These are phyloP conservation scores for Barnettozyma sucrosica DNA, from an alignment of 805 yeast species.

Conservation along the genomic window DNA sequence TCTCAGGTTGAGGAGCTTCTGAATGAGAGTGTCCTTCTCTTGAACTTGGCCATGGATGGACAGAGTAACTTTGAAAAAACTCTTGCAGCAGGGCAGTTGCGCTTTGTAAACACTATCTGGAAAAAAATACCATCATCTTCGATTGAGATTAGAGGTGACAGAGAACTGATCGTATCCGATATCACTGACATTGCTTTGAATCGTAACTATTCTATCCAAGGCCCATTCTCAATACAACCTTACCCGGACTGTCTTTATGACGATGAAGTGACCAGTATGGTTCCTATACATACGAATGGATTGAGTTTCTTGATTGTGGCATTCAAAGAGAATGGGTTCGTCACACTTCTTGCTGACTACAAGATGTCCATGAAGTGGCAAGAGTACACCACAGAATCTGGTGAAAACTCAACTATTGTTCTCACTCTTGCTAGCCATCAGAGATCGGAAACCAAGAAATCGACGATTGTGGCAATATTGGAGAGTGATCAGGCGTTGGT, in stretches of 20 bases:
- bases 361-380: constrained; percentile 33
- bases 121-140: constrained; percentile 20
- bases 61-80: not conserved
- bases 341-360: constrained; percentile 28
- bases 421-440: constrained; percentile 3
- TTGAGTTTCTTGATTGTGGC: constrained; percentile 25
- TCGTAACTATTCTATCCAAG: constrained; percentile 32
- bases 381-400: not conserved
- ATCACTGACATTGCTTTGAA: constrained; percentile 4
- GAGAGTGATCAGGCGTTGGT: not conserved
- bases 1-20: constrained; percentile 28
- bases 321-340: constrained; percentile 27
- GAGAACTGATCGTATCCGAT: constrained; percentile 21
- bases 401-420: not conserved
- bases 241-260: constrained; percentile 49
- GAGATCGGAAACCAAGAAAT: not conserved
- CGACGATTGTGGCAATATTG: not conserved
- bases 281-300: constrained; percentile 22
- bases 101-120: constrained; percentile 31
- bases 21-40: constrained; percentile 28
- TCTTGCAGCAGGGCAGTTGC: constrained; percentile 29
- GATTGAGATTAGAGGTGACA: constrained; percentile 20
- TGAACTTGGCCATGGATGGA: constrained; percentile 24
- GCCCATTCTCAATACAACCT: constrained; percentile 50
- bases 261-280: constrained; percentile 35